phyloP scores from a whole-genome alignment of 2,329 filamentous ascomycete genomes.

The Venturia aucupariae region DNA sequence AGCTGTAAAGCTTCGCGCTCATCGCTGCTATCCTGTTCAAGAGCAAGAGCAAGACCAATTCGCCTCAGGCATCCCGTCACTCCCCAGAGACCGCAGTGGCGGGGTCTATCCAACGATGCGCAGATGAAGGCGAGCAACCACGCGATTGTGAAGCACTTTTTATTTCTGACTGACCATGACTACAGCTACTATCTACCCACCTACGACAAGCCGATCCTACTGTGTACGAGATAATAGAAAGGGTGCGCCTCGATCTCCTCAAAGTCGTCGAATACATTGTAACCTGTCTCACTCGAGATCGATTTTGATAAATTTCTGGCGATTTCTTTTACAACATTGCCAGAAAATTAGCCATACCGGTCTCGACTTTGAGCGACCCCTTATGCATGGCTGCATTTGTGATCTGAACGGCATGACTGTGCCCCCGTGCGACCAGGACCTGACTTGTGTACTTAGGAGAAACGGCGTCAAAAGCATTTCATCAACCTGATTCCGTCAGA shows the following conservation, averaged over 20 bases:
- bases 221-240: constrained; percentile 83
- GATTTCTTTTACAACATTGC: no score
- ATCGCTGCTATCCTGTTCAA: constrained; percentile 24
- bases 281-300: no score
- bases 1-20: constrained; percentile 31
- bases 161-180: neutral
- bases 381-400: no score
- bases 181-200: constrained; percentile 66
- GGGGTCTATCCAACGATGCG: constrained; percentile 25
- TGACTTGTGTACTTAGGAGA: constrained; percentile 57
- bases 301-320: no score
- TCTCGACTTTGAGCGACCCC: no score
- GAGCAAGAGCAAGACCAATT: constrained; percentile 17
- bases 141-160: neutral
- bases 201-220: constrained; percentile 78
- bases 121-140: constrained; percentile 33
- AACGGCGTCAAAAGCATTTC: constrained; percentile 92
- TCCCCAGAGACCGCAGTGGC: constrained; percentile 34
- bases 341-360: no score
- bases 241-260: constrained; percentile 44
- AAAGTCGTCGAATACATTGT: no score
- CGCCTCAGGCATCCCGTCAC: constrained; percentile 20
- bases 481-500: constrained; percentile 99
- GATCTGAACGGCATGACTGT: no score
- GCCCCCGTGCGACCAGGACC: neutral